These are phyloP conservation scores for Kwoniella mangroviensis DNA, from an alignment of 768 basidiomycete genomes.

Conservation along the genomic window DNA sequence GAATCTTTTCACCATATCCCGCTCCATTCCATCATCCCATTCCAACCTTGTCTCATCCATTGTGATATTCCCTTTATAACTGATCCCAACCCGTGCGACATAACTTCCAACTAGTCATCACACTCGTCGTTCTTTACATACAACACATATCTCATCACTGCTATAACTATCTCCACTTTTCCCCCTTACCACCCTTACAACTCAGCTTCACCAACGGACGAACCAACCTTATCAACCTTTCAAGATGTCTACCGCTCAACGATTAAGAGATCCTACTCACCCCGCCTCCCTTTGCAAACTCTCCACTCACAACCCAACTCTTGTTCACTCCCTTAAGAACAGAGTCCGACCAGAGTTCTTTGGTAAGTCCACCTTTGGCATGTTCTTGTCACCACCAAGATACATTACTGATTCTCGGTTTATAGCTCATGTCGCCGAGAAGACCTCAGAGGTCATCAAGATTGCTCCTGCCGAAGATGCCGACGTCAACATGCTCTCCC, in stretches of 20 bases:
- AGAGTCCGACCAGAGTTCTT: slow-evolving; percentile 84
- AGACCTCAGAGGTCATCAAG: slow-evolving; percentile 32
- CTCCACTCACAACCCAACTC: slow-evolving; percentile 74
- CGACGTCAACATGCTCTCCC: slow-evolving; percentile 48
- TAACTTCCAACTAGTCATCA: slow-evolving; percentile 19
- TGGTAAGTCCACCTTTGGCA: slow-evolving; percentile 54
- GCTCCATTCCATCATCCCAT: slow-evolving; percentile 2
- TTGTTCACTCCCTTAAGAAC: slow-evolving; percentile 75
- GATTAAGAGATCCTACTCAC: slow-evolving; percentile 53
- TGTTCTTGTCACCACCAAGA: neutral
- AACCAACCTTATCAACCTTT: slow-evolving; percentile 7
- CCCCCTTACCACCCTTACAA: neutral
- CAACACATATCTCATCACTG: slow-evolving; percentile 18
- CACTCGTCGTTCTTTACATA: slow-evolving; percentile 26
- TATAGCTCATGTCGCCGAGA: slow-evolving; percentile 18
- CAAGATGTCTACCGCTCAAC: slow-evolving; percentile 31
- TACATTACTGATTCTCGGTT: slow-evolving; percentile 3
- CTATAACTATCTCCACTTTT: slow-evolving; percentile 13
- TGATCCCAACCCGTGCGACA: slow-evolving; percentile 28
- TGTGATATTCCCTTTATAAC: slow-evolving; percentile 10
- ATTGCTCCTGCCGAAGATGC: slow-evolving; percentile 24
- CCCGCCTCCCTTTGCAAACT: slow-evolving; percentile 82
- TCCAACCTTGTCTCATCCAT: slow-evolving; percentile 22
- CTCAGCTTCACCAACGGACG: slow-evolving; percentile 14
- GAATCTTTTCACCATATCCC: too few relatives aligned